Conservation (phyloP, 495 filamentous ascomycete species). For the Daldinia bambusicola region DNA sequence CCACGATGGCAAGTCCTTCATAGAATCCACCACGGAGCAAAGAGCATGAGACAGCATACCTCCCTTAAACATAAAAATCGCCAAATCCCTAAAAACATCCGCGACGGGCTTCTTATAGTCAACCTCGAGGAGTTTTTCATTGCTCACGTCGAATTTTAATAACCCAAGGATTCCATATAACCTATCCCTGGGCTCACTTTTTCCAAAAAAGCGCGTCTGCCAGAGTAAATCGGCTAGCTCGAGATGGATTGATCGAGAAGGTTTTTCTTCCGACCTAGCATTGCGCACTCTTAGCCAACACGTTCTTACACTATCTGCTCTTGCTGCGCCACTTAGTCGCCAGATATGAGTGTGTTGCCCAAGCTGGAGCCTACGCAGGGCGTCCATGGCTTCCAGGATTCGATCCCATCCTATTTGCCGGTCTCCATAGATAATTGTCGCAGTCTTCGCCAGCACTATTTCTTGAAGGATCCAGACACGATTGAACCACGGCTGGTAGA, state of each 20-base stretch:
- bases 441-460: constrained; percentile 12
- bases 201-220: constrained; percentile 26
- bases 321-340: constrained; percentile 12
- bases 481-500: constrained; percentile 21
- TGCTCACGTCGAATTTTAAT: not conserved
- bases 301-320: constrained; percentile 12
- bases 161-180: constrained; percentile 25
- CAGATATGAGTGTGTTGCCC: constrained; percentile 24
- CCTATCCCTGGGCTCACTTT: constrained; percentile 19
- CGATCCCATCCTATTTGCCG: constrained; percentile 17
- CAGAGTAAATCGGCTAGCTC: constrained; percentile 23
- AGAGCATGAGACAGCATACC: constrained; percentile 23
- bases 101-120: constrained; percentile 24
- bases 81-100: constrained; percentile 23
- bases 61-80: constrained; percentile 12
- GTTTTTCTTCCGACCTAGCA: not conserved
- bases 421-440: constrained; percentile 20
- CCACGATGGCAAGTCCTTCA: constrained; percentile 27
- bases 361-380: constrained; percentile 24
- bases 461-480: constrained; percentile 27
- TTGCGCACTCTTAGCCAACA: constrained; percentile 17
- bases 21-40: constrained; percentile 10
- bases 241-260: not conserved
- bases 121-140: constrained; percentile 20
- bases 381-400: constrained; percentile 5